A percentile compares a stretch with the other conserved stretches of the same genome.
These are phyloP conservation scores for Tephrocybe sp. DNA, from an alignment of 768 basidiomycete species.

Conservation along the genomic window DNA sequence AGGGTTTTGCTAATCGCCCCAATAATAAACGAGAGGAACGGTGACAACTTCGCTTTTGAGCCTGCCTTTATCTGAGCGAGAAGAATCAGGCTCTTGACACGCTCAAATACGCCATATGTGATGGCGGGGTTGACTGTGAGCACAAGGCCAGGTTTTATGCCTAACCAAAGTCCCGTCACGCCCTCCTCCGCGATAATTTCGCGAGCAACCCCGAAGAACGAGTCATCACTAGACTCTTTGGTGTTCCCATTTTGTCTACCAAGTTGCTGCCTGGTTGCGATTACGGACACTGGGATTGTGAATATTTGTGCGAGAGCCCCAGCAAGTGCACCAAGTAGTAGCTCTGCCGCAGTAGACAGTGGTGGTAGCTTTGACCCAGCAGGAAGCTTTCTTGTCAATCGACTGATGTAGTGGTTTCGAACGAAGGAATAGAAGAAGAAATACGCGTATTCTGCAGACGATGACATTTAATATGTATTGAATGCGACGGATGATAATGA, in stretches of 20 bases:
- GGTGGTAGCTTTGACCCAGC: conserved; percentile 59
- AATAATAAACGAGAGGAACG: conserved; percentile 78
- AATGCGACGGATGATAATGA: background rate
- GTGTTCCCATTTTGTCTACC: conserved; percentile 39
- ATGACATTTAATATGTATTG: conserved; percentile 3
- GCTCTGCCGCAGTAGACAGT: conserved; percentile 76
- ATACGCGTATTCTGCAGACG: conserved; percentile 86
- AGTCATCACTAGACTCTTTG: conserved; percentile 50
- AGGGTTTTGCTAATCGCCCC: conserved; percentile 94
- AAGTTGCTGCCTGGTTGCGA: conserved; percentile 96
- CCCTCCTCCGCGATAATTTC: conserved; percentile 93
- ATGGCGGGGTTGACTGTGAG: conserved; percentile 97
- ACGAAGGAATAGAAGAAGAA: conserved; percentile 99
- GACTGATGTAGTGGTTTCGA: conserved; percentile 77
- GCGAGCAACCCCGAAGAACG: conserved; percentile 75
- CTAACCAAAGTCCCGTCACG: conserved; percentile 87
- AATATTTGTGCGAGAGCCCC: conserved; percentile 96
- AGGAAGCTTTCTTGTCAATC: conserved; percentile 59
- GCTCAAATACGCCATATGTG: conserved; percentile 93
- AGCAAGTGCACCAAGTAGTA: conserved; percentile 86
- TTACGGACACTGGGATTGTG: conserved; percentile 96
- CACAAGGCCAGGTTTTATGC: conserved; percentile 90
- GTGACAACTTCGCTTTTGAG: conserved; percentile 61
- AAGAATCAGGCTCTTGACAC: conserved; percentile 76
- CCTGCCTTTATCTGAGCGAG: conserved; percentile 49